phyloP scores from a whole-genome alignment of 129 eudicot genomes.

The Ambrosia trifida region DNA sequence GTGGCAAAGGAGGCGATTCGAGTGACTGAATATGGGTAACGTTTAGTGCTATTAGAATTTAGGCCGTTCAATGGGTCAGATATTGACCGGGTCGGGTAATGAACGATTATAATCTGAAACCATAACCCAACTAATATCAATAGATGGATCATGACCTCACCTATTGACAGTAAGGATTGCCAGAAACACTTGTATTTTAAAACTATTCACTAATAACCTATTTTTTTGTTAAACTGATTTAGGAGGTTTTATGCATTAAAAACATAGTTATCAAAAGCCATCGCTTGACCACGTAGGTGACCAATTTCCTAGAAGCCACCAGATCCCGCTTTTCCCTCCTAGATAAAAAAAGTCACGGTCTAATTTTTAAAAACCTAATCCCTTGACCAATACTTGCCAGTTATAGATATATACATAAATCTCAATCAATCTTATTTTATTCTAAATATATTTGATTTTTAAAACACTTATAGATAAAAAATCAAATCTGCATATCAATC shows the following conservation, averaged over 20 bases:
- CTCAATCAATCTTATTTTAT: too few species aligned
- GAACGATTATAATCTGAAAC: slow-evolving; percentile 3
- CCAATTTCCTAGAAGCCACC: too few species aligned
- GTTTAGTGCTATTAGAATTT: background rate
- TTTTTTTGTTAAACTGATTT: background rate
- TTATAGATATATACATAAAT: too few species aligned
- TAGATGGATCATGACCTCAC: background rate
- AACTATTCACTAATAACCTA: background rate
- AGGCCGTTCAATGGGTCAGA: background rate
- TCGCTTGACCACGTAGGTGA: too few species aligned
- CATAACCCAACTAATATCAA: slow-evolving; percentile 1
- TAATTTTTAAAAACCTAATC: too few species aligned
- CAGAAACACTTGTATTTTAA: background rate
- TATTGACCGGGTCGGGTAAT: background rate
- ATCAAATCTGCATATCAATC: too few species aligned
- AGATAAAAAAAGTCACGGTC: too few species aligned
- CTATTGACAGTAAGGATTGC: background rate
- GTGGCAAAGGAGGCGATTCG: background rate
- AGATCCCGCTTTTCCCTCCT: too few species aligned
- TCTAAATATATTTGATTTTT: too few species aligned
- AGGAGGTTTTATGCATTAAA: background rate
- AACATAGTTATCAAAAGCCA: too few species aligned
- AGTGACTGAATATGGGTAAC: background rate
- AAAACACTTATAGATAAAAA: too few species aligned
- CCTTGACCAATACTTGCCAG: too few species aligned